Percentiles rank a stretch among this genome's conserved stretches.
phyloP scores from a whole-genome alignment of 495 filamentous ascomycete genomes.

The Lophiotrema nucula region DNA sequence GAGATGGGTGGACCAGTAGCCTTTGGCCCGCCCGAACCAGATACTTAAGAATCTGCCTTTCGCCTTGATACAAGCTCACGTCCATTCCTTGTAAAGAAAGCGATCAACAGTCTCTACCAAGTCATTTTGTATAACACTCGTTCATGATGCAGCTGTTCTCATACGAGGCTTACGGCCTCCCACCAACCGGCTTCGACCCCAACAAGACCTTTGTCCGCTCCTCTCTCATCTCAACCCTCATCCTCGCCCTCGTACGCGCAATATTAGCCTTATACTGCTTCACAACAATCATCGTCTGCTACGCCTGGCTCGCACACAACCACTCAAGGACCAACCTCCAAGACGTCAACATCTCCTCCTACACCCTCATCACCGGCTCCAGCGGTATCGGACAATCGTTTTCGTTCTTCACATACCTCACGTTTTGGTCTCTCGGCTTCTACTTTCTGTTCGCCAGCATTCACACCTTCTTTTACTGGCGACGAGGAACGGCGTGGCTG shows the following conservation, averaged over 20 bases:
- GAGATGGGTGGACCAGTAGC: neutral
- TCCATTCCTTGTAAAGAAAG: too few species aligned
- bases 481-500: conserved; percentile 46
- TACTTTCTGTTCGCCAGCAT: conserved; percentile 11
- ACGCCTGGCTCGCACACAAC: conserved; percentile 10
- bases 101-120: too few species aligned
- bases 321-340: neutral
- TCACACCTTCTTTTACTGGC: conserved; percentile 8
- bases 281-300: conserved; percentile 59
- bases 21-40: neutral
- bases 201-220: neutral
- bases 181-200: conserved; percentile 2
- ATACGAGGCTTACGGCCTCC: neutral
- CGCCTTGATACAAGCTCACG: neutral
- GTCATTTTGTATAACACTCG: too few species aligned
- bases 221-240: neutral
- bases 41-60: neutral
- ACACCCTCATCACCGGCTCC: conserved; percentile 10
- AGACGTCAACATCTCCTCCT: conserved; percentile 11
- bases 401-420: conserved; percentile 18
- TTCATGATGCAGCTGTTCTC: conserved; percentile 1
- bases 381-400: conserved; percentile 15
- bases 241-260: conserved; percentile 2
- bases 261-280: conserved; percentile 70
- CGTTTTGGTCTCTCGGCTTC: conserved; percentile 15